Base-by-base conservation (phyloP, 2,329 filamentous ascomycete species). In the Hirsutella rhossiliensis region DNA sequence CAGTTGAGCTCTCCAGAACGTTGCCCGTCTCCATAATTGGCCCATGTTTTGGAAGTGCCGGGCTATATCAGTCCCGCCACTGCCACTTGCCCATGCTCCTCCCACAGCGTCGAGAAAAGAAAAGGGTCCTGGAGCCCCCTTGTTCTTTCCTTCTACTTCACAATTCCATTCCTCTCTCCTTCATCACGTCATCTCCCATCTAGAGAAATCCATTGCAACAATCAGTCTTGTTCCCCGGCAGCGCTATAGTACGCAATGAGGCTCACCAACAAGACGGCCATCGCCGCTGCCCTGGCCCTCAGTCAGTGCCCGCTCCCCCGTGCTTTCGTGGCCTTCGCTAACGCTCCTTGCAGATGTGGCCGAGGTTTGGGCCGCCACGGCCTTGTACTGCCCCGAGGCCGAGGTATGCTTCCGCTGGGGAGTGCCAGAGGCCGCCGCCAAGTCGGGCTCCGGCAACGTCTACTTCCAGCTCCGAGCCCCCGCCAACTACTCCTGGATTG, bases 391-490 rank as follows among this genome's bases (percentile, higher is more conserved):
- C 51, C 64, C 71, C 37, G 55, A 54, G 3, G 50, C 54, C 42
- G 51, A 61, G n/a, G 57, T 78, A 36, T 80, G 76, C 59, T 79
- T 70, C 59, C 62, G 64, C 47, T 68, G 81, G 50, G 77, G 66
- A 37, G 68, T 80, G 3, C 77, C 79, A 0, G 52, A 64, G 39
- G 54, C 63, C 2, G 72, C 75, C 1, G 67, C 68, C 12, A 62
- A 62, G 32, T 64, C 67, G 4, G 66, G 66, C 29, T 61, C 63
- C 4, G 76, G 76, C 44, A 75, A 76, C 54, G 66, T 82, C 43
- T 81, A 76, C 56, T 68, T 82, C 49, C 77, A 80, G 54, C 66
- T 83, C 45, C 62, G 62, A n/a, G 75, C 76, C 4, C 72, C 75
- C 2, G 64, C 65, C 2, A 62, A 61, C 6, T 73, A 73, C 54